These are phyloP conservation scores for Lactuca sativa DNA, from an alignment of 129 eudicot species.

Conservation along the genomic window DNA sequence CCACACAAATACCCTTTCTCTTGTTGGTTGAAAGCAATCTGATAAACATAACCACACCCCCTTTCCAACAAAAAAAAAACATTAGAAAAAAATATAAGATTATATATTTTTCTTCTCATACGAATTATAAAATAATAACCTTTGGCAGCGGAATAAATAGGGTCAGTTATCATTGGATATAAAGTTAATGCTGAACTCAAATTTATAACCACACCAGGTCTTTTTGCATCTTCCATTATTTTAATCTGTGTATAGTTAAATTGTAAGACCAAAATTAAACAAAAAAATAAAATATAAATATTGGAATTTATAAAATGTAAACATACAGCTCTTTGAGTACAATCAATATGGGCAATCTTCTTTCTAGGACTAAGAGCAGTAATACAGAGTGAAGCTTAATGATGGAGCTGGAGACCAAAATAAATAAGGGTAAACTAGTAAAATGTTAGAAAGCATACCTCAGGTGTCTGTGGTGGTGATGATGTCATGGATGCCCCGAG, in stretches of 20 bases:
- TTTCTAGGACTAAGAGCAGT: no score
- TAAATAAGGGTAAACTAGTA: no score
- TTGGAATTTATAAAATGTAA: no score
- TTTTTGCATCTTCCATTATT: slow-evolving; percentile 68
- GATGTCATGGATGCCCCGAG: no score
- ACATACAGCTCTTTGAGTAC: slow-evolving; percentile 79
- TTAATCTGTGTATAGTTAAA: no score
- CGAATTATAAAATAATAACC: slow-evolving; percentile 37
- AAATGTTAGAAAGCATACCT: no score
- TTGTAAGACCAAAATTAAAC: no score
- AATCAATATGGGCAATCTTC: slow-evolving; percentile 30
- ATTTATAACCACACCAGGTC: slow-evolving; percentile 76
- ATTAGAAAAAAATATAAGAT: neutral
- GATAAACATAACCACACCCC: slow-evolving; percentile 83
- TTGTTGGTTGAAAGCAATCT: slow-evolving; percentile 75
- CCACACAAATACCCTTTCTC: slow-evolving; percentile 76
- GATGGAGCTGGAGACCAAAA: no score
- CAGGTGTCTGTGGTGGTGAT: no score
- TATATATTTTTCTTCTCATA: neutral
- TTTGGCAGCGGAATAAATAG: slow-evolving; percentile 81
- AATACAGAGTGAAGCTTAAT: no score
- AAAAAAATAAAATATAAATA: no score
- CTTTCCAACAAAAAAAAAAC: slow-evolving; percentile 36
- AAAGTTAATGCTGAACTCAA: slow-evolving; percentile 83
- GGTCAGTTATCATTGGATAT: slow-evolving; percentile 65